Evolutionary conservation across 306 rosid species (phyloP), one percentile per base, ranked within the genome.

Genomic region (Medicago truncatula): DNA sequence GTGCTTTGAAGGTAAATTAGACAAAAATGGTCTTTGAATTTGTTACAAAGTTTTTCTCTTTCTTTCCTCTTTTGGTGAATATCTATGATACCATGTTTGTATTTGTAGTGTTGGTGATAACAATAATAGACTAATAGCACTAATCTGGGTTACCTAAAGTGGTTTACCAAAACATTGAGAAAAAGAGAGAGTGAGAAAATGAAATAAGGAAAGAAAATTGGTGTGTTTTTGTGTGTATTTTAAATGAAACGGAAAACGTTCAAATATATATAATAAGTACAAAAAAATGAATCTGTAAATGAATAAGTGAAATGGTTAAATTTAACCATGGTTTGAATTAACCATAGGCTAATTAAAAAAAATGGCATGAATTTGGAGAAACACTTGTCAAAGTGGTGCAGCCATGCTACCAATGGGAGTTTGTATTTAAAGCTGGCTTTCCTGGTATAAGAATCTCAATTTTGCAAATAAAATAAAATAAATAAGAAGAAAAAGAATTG

Each of bases 371-470:
- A 14, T 81, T 80, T 85, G 79, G 63, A 75, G 78, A 76, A 84
- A 90, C 98, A 93, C 92, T 86, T 93, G 98, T 83, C 97, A 70
- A 43, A 43, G 59, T 34, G 80, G 75, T 76, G 50, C 97, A 91
- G 93, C 88, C 98, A 93, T 93, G 98, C 97, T 86, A 7, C 97
- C 96, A 91, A 89, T 89, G 40, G 53, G 56, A 73, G 28, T 72
- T 25, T 39, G 78, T 65, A 21, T 84, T 75, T 59, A 52, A 74
- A 7, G 85, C 84, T 87, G 79, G 82, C 78, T 78, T 73, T 74
- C 66, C 64, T 79, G 28, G 57, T 67, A n/a, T 65, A 43, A 71
- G 79, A 64, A 71, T 76, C 74, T 74, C 53, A 36, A 28, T 76
- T 3, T 13, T 46, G 52, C 16, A 6, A 23, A 23, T 1, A 21